phyloP scores from a whole-genome alignment of 2,329 filamentous ascomycete genomes.

The Penicillium sp. region DNA sequence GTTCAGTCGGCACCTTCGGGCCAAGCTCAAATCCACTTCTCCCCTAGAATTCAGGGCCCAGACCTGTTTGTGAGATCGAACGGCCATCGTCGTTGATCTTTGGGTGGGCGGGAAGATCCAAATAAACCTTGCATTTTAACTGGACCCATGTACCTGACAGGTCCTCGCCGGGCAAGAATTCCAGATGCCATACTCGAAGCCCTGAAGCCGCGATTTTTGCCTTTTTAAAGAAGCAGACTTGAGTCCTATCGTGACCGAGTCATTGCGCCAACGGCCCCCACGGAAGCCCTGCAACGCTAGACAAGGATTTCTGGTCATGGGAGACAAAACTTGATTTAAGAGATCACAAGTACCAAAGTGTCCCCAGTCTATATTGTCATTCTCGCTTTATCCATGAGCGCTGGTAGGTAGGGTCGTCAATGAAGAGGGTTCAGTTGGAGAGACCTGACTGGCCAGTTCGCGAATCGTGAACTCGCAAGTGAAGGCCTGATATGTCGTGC shows the following conservation, averaged over 20 bases:
- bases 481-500: background rate
- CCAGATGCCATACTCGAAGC: background rate
- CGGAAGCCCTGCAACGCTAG: background rate
- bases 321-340: too few species aligned
- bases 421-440: background rate
- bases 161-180: background rate
- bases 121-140: background rate
- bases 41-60: background rate
- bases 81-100: background rate
- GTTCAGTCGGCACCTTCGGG: background rate
- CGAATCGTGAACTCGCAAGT: background rate
- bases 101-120: background rate
- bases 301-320: background rate
- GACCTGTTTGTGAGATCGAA: background rate
- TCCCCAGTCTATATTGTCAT: background rate
- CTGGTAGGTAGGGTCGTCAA: background rate
- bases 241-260: background rate
- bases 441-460: background rate
- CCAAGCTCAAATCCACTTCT: background rate
- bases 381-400: background rate
- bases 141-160: background rate
- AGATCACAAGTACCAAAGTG: background rate
- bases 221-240: background rate
- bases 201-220: background rate
- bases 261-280: background rate